A percentile compares a stretch with the other conserved stretches of the same genome.
Conservation (phyloP, 176 grass and related monocot genomes). For the Paspalum vaginatum region DNA sequence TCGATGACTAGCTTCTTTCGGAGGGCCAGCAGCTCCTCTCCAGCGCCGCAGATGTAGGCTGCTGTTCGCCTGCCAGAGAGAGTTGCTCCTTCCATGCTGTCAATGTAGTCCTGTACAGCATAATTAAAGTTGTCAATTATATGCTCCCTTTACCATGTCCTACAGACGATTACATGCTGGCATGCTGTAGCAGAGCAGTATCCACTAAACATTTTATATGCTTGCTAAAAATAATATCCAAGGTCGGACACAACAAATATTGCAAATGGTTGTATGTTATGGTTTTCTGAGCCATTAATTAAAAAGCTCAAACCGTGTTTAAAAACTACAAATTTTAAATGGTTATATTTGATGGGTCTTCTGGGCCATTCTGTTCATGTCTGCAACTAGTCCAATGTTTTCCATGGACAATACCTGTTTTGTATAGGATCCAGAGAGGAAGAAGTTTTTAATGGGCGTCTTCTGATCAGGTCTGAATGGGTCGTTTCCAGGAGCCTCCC, state of each 20-base stretch:
- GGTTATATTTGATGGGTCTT: constrained; percentile 2
- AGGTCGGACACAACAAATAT: neutral
- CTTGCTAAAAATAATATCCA: neutral
- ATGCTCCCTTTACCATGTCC: constrained; percentile 9
- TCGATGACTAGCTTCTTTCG: constrained; percentile 63
- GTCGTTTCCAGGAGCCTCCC: constrained; percentile 94
- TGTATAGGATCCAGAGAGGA: constrained; percentile 94
- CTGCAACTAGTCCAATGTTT: neutral
- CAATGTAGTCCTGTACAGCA: constrained; percentile 89
- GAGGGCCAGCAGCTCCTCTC: constrained; percentile 65
- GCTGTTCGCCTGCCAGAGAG: constrained; percentile 84
- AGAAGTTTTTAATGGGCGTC: constrained; percentile 94
- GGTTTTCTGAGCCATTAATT: constrained; percentile 15
- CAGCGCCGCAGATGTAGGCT: constrained; percentile 74
- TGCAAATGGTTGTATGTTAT: constrained; percentile 1
- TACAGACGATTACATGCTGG: neutral
- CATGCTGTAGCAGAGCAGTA: neutral
- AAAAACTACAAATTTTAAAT: neutral
- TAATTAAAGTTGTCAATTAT: neutral
- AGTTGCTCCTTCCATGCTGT: constrained; percentile 99
- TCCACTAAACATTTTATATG: too few species aligned
- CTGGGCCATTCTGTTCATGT: neutral
- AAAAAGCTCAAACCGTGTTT: neutral
- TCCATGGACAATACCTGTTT: constrained; percentile 68
- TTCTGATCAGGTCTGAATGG: constrained; percentile 98